phyloP scores from a whole-genome alignment of 2,329 filamentous ascomycete species.

The Ophiostoma ips region DNA sequence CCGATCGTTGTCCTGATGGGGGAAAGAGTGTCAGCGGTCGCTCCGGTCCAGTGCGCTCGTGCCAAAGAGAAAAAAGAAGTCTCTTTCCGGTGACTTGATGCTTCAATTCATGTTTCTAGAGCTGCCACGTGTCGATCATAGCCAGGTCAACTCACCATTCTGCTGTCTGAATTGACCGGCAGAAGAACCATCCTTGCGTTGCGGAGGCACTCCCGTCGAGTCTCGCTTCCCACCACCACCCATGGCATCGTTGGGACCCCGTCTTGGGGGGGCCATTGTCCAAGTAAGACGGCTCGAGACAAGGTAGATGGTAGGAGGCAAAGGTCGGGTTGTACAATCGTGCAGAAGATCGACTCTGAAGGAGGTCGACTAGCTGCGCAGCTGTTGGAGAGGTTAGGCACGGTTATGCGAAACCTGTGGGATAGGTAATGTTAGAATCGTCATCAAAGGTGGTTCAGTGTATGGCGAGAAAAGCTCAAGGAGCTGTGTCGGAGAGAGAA shows the following conservation, averaged over 20 bases:
- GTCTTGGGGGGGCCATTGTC: constrained; percentile 23
- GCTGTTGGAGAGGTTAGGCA: neutral
- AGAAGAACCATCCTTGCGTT: constrained; percentile 21
- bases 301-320: neutral
- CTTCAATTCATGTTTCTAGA: neutral
- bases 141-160: constrained; percentile 23
- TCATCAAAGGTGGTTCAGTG: neutral
- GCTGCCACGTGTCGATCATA: neutral
- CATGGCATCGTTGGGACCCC: constrained; percentile 17
- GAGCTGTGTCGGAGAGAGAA: neutral
- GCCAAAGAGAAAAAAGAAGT: too few relatives aligned
- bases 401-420: neutral
- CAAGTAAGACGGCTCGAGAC: neutral
- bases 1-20: constrained; percentile 45
- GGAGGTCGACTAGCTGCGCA: neutral
- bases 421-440: neutral
- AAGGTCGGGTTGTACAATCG: neutral
- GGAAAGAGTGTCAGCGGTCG: neutral
- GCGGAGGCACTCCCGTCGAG: constrained; percentile 21
- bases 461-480: neutral
- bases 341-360: neutral
- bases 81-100: too few relatives aligned
- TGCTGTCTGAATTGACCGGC: constrained; percentile 20
- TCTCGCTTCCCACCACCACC: constrained; percentile 20
- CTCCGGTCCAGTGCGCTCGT: neutral